phyloP scores from a whole-genome alignment of 225 moss, liverwort and hornwort species.

The Marchantia polymorpha region DNA sequence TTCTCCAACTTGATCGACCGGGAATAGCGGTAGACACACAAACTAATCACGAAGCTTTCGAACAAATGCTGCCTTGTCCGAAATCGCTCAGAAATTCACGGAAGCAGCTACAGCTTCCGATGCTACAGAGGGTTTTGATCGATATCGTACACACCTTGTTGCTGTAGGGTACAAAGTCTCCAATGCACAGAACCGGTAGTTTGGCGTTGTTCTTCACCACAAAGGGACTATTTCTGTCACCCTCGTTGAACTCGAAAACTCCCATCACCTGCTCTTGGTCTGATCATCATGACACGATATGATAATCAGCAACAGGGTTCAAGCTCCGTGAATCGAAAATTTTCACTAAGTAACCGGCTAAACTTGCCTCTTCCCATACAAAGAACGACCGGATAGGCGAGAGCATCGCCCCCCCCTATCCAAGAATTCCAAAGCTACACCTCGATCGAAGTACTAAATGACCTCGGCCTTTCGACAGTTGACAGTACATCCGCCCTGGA shows the following conservation, averaged over 20 bases:
- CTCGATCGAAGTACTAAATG: neutral
- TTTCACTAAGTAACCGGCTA: neutral
- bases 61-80: neutral
- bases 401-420: neutral
- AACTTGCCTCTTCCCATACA: neutral
- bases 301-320: neutral
- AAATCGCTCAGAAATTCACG: neutral
- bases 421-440: neutral
- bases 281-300: slow-evolving; percentile 4
- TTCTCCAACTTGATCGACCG: neutral
- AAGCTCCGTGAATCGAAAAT: neutral
- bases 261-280: slow-evolving; percentile 34
- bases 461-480: neutral
- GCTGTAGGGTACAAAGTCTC: slow-evolving; percentile 42
- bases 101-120: neutral
- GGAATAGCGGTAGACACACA: neutral
- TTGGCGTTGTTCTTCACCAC: neutral
- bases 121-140: neutral
- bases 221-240: slow-evolving; percentile 32
- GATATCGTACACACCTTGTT: slow-evolving; percentile 27
- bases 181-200: neutral
- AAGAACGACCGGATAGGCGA: neutral
- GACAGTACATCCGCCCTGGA: too few species aligned
- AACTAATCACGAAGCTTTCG: neutral
- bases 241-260: slow-evolving; percentile 35